These are phyloP conservation scores for Acanthamoeba healyi DNA, from an alignment of 208 protist species.

Conservation along the genomic window DNA sequence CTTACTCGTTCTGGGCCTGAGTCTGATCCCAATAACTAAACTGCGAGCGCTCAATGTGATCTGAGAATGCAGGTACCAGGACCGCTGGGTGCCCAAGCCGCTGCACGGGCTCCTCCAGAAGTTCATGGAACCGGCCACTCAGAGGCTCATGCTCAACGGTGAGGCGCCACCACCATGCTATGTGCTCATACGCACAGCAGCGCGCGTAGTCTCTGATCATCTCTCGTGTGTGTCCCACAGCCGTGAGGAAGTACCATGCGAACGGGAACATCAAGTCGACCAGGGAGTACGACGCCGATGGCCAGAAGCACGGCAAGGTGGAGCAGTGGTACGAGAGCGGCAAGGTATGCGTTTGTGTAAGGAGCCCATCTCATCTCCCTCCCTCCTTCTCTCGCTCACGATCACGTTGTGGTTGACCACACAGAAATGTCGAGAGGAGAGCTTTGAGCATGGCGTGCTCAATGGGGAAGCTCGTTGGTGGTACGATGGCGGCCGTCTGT, in stretches of 20 bases:
- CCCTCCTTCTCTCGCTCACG: neutral
- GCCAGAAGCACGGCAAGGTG: neutral
- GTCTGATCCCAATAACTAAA: too few relatives aligned
- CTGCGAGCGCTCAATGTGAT: too few relatives aligned
- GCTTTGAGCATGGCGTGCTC: conserved; percentile 26
- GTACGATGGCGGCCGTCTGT: neutral
- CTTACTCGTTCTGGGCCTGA: neutral
- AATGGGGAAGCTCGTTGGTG: conserved; percentile 4
- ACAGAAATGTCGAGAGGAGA: neutral
- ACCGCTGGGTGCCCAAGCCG: neutral
- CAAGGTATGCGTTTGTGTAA: neutral
- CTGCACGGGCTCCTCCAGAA: neutral
- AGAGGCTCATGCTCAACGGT: conserved; percentile 11
- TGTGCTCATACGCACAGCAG: neutral
- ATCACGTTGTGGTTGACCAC: neutral
- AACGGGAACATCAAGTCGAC: neutral
- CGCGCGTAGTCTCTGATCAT: neutral
- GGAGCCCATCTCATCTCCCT: neutral
- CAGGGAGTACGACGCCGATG: conserved; percentile 9
- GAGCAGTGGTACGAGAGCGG: conserved; percentile 62
- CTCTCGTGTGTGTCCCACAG: neutral
- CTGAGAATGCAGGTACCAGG: neutral
- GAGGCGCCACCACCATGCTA: too few relatives aligned
- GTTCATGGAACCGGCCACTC: conserved; percentile 12
- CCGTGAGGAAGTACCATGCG: neutral